Evolutionary conservation across 2,329 filamentous ascomycete genomes (phyloP).

Genomic region (Paracoccidioides lutzii): DNA sequence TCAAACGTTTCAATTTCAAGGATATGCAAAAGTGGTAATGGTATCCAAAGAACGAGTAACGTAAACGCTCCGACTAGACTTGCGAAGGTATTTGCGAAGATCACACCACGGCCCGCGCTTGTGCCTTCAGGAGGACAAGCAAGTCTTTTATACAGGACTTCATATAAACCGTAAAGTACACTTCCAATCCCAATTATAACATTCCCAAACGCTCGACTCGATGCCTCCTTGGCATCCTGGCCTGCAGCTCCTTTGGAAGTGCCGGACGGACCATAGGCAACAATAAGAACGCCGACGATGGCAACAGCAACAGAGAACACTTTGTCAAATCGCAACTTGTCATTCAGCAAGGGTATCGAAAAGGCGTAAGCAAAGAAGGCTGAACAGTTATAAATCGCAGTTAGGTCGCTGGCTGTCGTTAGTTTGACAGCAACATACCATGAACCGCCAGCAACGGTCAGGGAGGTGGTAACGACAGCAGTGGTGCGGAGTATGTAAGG

Average conservation of each 20-base stretch:
- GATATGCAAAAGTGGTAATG: conserved; percentile 69
- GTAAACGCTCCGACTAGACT: conserved; percentile 81
- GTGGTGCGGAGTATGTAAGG: conserved; percentile 71
- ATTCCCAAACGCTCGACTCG: conserved; percentile 68
- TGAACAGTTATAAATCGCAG: conserved; percentile 97
- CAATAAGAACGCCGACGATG: conserved; percentile 80
- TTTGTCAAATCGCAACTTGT: conserved; percentile 74
- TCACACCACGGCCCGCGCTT: conserved; percentile 72
- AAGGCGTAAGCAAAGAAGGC: conserved; percentile 98
- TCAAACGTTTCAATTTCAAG: conserved; percentile 71
- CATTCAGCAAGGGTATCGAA: conserved; percentile 75
- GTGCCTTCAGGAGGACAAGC: conserved; percentile 89
- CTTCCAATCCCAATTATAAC: conserved; percentile 82
- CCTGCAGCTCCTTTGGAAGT: conserved; percentile 36
- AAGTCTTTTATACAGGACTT: conserved; percentile 87
- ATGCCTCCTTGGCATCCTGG: conserved; percentile 37
- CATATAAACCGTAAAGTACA: conserved; percentile 90
- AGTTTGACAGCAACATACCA: conserved; percentile 94
- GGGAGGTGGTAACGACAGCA: conserved; percentile 65
- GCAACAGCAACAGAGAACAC: conserved; percentile 74
- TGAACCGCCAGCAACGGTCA: conserved; percentile 80
- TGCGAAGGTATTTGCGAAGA: conserved; percentile 90
- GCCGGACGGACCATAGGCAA: conserved; percentile 75
- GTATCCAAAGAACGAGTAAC: conserved; percentile 77
- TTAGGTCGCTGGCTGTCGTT: conserved; percentile 86